Evolutionary conservation across 2,329 filamentous ascomycete genomes (phyloP).

Genomic region (Stachybotrys chlorohalonatus): DNA sequence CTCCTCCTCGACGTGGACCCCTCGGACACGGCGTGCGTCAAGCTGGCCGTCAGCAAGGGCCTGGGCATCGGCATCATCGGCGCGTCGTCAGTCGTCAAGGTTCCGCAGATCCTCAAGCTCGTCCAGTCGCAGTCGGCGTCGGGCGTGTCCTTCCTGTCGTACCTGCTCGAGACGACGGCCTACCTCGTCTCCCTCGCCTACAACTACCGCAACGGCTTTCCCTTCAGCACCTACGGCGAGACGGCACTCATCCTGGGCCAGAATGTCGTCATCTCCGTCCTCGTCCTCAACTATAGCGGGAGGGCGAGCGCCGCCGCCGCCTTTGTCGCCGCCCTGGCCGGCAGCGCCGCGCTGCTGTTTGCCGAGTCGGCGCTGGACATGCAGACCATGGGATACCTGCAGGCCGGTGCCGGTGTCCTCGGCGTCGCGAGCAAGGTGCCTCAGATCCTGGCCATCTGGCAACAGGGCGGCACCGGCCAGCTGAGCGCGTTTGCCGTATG

Average conservation of each 20-base stretch:
- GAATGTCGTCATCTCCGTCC: constrained; percentile 78
- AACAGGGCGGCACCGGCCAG: constrained; percentile 84
- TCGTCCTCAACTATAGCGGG: constrained; percentile 79
- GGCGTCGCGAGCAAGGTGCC: constrained; percentile 87
- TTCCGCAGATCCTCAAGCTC: constrained; percentile 94
- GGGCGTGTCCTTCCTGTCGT: constrained; percentile 82
- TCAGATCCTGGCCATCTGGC: constrained; percentile 81
- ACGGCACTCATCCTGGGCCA: constrained; percentile 85
- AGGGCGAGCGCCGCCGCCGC: constrained; percentile 58
- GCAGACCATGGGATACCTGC: constrained; percentile 61
- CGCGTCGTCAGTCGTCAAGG: constrained; percentile 85
- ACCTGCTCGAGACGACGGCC: constrained; percentile 80
- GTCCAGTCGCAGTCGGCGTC: constrained; percentile 68
- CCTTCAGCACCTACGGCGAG: constrained; percentile 96
- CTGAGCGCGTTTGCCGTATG: constrained; percentile 91
- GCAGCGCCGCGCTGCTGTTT: constrained; percentile 61
- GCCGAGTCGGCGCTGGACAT: constrained; percentile 54
- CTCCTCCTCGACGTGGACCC: constrained; percentile 80
- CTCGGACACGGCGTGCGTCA: constrained; percentile 68
- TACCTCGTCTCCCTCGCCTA: constrained; percentile 89
- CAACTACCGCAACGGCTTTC: constrained; percentile 82
- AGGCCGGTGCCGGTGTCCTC: constrained; percentile 75
- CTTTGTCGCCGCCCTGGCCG: constrained; percentile 70
- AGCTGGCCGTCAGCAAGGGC: constrained; percentile 83
- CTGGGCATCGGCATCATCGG: constrained; percentile 90